A percentile compares a stretch with the other conserved stretches of the same genome.
These are phyloP conservation scores for Penicillium thymicola DNA, from an alignment of 2,329 filamentous ascomycete species.

Conservation along the genomic window DNA sequence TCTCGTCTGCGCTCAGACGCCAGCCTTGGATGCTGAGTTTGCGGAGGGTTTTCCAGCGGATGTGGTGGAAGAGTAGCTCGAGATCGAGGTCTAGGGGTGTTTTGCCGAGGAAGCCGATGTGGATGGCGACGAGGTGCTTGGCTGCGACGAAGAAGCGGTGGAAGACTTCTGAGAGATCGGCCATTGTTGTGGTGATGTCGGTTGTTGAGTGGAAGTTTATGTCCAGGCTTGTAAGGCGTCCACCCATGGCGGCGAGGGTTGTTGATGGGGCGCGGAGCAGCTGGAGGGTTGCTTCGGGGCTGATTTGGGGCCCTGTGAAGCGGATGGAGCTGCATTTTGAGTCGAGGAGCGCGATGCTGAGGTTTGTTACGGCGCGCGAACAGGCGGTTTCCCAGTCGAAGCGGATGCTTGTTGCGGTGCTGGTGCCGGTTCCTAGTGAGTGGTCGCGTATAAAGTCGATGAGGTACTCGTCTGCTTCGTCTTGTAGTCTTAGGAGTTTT, in stretches of 20 bases:
- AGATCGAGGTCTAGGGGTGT: constrained; percentile 56
- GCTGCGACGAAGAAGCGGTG: constrained; percentile 57
- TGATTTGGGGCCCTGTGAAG: constrained; percentile 62
- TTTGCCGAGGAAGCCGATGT: constrained; percentile 62
- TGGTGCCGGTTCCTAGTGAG: constrained; percentile 27
- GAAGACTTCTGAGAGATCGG: constrained; percentile 57
- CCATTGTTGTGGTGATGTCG: constrained; percentile 57
- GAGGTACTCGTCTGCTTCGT: constrained; percentile 56
- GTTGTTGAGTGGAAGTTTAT: constrained; percentile 60
- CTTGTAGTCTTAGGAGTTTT: constrained; percentile 61
- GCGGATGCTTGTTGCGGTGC: constrained; percentile 43
- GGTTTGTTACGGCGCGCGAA: constrained; percentile 57
- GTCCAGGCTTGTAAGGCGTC: constrained; percentile 60
- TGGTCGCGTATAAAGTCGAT: constrained; percentile 51
- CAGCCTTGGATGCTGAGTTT: constrained; percentile 65
- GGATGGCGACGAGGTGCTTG: constrained; percentile 59
- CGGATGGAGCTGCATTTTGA: constrained; percentile 56
- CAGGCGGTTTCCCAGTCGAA: constrained; percentile 63
- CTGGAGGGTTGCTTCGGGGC: constrained; percentile 55
- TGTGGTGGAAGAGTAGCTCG: constrained; percentile 60
- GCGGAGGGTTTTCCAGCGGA: constrained; percentile 59
- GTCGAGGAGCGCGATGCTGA: constrained; percentile 56
- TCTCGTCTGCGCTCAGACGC: constrained; percentile 59
- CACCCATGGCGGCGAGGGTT: constrained; percentile 51
- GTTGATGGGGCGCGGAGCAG: constrained; percentile 48